Evolutionary conservation across 768 basidiomycete species (phyloP).

Genomic region (Phylloporus sp.): DNA sequence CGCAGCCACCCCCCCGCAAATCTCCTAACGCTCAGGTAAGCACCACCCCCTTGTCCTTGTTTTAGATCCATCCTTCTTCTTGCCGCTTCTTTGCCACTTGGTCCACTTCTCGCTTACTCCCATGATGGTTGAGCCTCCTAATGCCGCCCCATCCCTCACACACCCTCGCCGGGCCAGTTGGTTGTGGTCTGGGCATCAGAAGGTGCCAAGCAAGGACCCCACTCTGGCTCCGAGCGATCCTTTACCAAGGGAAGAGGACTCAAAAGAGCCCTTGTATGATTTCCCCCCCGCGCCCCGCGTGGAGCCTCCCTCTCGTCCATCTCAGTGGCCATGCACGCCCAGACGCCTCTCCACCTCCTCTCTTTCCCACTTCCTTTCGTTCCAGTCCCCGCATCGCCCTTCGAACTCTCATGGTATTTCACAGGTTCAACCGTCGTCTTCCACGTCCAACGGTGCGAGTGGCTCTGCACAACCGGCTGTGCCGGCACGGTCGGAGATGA

Average conservation of each 20-base stretch:
- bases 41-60: constrained; percentile 16
- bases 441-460: constrained; percentile 6
- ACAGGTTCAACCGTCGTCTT: constrained; percentile 15
- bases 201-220: constrained; percentile 17
- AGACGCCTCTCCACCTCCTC: constrained; percentile 22
- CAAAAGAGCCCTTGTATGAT: neutral
- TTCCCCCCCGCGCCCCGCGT: neutral
- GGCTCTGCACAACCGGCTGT: constrained; percentile 5
- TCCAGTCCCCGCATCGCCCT: constrained; percentile 16
- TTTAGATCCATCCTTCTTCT: constrained; percentile 10
- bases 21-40: constrained; percentile 31
- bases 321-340: constrained; percentile 21
- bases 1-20: constrained; percentile 27
- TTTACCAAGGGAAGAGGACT: constrained; percentile 15
- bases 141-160: neutral
- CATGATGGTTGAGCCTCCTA: constrained; percentile 21
- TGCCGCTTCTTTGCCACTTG: neutral
- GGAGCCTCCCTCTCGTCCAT: constrained; percentile 1
- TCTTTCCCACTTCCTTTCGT: constrained; percentile 24
- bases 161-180: constrained; percentile 24
- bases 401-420: constrained; percentile 13
- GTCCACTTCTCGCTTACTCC: constrained; percentile 5
- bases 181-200: constrained; percentile 27
- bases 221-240: constrained; percentile 11
- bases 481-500: constrained; percentile 32